Percentiles rank a stretch among this genome's conserved stretches.
phyloP scores from a whole-genome alignment of 164 flowering plant genomes.

The Liriodendron chinense region DNA sequence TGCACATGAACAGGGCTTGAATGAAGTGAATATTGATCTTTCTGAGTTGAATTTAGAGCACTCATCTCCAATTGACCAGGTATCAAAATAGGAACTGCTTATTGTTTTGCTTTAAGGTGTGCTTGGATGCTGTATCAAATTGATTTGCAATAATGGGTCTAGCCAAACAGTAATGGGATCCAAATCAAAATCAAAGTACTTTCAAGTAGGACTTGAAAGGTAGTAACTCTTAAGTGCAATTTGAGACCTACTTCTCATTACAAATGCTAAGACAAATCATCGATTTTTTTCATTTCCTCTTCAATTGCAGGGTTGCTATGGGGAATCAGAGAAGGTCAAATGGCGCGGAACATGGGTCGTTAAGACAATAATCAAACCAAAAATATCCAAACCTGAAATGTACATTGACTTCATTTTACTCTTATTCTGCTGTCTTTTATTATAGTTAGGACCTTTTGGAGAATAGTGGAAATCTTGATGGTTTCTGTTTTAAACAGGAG shows the following conservation, averaged over 20 bases:
- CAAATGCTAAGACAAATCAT: no score
- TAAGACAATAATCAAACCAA: slow-evolving; percentile 44
- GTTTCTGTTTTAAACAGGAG: slow-evolving; percentile 27
- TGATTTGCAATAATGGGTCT: not conserved
- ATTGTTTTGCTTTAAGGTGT: not conserved
- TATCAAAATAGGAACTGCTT: slow-evolving; percentile 9
- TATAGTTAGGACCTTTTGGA: not conserved
- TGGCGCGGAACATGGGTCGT: slow-evolving; percentile 75
- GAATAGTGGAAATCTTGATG: not conserved
- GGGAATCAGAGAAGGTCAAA: slow-evolving; percentile 52
- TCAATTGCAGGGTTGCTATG: slow-evolving; percentile 20
- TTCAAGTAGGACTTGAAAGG: no score
- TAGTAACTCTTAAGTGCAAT: no score
- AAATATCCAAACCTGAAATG: slow-evolving; percentile 34
- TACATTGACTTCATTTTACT: slow-evolving; percentile 9
- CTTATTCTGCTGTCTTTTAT: not conserved
- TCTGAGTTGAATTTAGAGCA: slow-evolving; percentile 38
- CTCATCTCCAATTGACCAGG: slow-evolving; percentile 38
- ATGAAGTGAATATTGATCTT: slow-evolving; percentile 50
- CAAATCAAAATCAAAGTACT: no score
- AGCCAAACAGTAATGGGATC: no score
- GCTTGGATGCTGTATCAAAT: not conserved
- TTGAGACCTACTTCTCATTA: no score
- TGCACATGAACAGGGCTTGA: slow-evolving; percentile 39
- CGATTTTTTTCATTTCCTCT: not conserved